Conservation (phyloP, 208 protist species). For the Phytomonas francai region DNA sequence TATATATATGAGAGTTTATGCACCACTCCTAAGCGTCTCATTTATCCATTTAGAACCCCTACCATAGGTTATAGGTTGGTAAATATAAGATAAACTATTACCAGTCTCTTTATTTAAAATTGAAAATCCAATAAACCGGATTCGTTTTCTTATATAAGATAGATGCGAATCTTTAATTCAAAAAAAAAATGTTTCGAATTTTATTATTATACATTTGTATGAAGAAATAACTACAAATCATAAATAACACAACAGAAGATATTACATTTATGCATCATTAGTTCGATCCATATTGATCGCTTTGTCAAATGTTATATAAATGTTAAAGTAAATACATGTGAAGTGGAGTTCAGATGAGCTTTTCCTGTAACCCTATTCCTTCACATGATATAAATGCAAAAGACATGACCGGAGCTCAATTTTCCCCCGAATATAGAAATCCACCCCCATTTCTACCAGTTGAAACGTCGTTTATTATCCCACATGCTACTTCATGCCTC, state of each 20-base stretch:
- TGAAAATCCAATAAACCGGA: neutral
- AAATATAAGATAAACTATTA: conserved; percentile 10
- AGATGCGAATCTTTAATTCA: neutral
- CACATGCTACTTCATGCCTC: conserved; percentile 85
- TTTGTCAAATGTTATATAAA: neutral
- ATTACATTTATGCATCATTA: neutral
- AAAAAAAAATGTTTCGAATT: conserved; percentile 7
- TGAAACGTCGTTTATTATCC: conserved; percentile 83
- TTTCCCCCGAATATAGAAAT: neutral
- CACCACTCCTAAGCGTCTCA: neutral
- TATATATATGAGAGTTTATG: conserved; percentile 7
- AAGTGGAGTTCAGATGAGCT: neutral
- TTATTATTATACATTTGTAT: neutral
- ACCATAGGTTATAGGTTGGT: neutral
- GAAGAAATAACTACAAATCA: neutral
- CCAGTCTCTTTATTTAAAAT: conserved; percentile 1
- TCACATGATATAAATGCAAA: neutral
- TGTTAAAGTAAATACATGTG: neutral
- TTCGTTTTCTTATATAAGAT: conserved; percentile 6
- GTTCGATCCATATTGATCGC: neutral
- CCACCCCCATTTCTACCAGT: neutral
- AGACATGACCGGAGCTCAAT: neutral
- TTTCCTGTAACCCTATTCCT: neutral
- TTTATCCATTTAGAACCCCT: neutral
- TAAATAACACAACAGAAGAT: conserved; percentile 6